phyloP scores from a whole-genome alignment of 257 asterid genomes.

The Buddleja alternifolia region DNA sequence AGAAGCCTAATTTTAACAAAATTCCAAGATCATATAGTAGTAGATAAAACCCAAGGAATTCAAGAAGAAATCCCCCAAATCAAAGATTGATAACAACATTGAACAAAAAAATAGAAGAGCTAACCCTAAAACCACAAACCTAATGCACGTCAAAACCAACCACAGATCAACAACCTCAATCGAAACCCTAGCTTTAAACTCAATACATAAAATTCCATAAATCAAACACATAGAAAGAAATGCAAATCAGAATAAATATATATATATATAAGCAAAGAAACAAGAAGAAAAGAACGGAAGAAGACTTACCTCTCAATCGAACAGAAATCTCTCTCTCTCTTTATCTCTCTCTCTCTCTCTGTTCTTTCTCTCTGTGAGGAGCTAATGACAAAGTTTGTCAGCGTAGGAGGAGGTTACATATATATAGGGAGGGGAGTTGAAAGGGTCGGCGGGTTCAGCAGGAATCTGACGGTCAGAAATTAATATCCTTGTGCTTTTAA shows the following conservation, averaged over 20 bases:
- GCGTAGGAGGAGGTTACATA: neutral
- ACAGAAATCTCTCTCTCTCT: slow-evolving; percentile 3
- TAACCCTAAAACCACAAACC: slow-evolving; percentile 18
- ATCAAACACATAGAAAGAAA: neutral
- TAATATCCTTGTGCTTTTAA: slow-evolving; percentile 32
- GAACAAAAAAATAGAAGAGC: neutral
- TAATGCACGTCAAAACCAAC: neutral
- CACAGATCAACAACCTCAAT: neutral
- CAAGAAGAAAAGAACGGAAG: neutral
- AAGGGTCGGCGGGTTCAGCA: slow-evolving; percentile 15
- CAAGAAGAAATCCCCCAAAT: too few relatives aligned
- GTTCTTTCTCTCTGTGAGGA: neutral
- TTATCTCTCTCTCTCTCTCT: neutral
- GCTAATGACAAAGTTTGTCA: slow-evolving; percentile 13
- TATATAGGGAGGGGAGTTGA: slow-evolving; percentile 39
- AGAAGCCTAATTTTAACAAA: slow-evolving; percentile 7
- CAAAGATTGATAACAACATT: neutral
- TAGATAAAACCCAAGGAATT: neutral
- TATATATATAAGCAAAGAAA: neutral
- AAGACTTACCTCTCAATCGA: slow-evolving; percentile 32
- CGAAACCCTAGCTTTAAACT: neutral
- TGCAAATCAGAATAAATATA: neutral
- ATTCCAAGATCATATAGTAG: neutral
- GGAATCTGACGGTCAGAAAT: slow-evolving; percentile 55
- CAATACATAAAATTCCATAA: neutral